phyloP scores from a whole-genome alignment of 2,329 filamentous ascomycete genomes.

The Byssothecium circinans region DNA sequence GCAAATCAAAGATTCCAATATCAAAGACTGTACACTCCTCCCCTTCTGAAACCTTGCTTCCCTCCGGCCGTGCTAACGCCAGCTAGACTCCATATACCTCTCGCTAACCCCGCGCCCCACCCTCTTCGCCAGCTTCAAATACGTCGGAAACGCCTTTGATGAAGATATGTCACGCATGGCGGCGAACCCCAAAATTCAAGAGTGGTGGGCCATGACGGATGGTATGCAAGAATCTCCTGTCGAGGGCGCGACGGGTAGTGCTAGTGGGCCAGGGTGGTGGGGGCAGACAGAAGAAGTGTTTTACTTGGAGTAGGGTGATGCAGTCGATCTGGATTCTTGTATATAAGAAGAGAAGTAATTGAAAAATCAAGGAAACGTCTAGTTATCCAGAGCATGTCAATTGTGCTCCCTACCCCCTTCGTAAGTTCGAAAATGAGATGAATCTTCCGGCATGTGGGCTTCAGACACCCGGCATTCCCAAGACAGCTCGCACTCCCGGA shows the following conservation, averaged over 20 bases:
- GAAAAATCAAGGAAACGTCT: neutral
- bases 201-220: conserved; percentile 84
- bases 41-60: neutral
- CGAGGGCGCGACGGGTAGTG: conserved; percentile 48
- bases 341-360: conserved; percentile 7
- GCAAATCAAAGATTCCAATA: conserved; percentile 75
- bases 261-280: conserved; percentile 60
- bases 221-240: conserved; percentile 66
- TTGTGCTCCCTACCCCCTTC: neutral
- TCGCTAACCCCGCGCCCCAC: conserved; percentile 61
- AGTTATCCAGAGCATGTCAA: neutral
- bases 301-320: conserved; percentile 45
- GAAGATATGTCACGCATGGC: conserved; percentile 77
- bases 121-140: conserved; percentile 77
- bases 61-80: neutral
- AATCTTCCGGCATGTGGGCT: neutral
- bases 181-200: conserved; percentile 69
- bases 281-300: conserved; percentile 70
- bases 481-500: conserved; percentile 44
- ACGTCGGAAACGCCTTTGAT: conserved; percentile 71
- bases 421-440: neutral
- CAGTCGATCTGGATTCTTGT: conserved; percentile 13
- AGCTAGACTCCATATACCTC: conserved; percentile 67
- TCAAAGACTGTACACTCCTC: conserved; percentile 60
- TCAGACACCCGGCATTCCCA: conserved; percentile 52